Conservation (phyloP, 1,284 basidiomycete genomes). For the Stereum hirsutum region DNA sequence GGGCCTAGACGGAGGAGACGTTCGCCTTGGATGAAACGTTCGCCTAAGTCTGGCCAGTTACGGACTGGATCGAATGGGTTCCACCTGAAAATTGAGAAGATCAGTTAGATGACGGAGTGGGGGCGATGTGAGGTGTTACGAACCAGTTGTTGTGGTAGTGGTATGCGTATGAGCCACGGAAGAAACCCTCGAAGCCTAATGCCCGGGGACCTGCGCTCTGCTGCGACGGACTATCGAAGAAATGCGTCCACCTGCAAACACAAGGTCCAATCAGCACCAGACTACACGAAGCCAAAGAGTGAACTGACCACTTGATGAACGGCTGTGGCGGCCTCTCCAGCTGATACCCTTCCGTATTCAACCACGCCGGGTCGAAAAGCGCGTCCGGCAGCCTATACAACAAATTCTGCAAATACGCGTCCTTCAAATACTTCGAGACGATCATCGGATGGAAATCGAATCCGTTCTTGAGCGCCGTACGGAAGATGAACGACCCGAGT, state of each 20-base stretch:
- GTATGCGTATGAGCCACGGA: slow-evolving; percentile 65
- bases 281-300: no score
- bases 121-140: slow-evolving; percentile 10
- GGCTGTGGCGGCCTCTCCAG: slow-evolving; percentile 59
- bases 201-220: slow-evolving; percentile 43
- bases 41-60: no score
- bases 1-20: no score
- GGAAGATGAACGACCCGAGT: slow-evolving; percentile 55
- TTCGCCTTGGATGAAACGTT: no score
- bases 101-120: neutral
- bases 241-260: slow-evolving; percentile 38
- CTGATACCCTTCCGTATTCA: slow-evolving; percentile 58
- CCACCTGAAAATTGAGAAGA: slow-evolving; percentile 67
- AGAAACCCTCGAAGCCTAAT: slow-evolving; percentile 60
- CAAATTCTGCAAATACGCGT: slow-evolving; percentile 48
- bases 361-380: slow-evolving; percentile 61
- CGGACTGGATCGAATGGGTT: no score
- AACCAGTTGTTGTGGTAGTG: slow-evolving; percentile 50
- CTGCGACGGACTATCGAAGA: slow-evolving; percentile 52
- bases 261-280: no score
- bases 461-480: slow-evolving; percentile 56
- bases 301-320: slow-evolving; percentile 48
- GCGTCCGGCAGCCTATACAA: slow-evolving; percentile 59
- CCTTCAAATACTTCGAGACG: slow-evolving; percentile 51
- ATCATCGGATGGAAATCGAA: slow-evolving; percentile 68